Evolutionary conservation across 345 rosid species (phyloP), one percentile per base, ranked within the genome.

Genomic region (Pugionium dolabratum): DNA sequence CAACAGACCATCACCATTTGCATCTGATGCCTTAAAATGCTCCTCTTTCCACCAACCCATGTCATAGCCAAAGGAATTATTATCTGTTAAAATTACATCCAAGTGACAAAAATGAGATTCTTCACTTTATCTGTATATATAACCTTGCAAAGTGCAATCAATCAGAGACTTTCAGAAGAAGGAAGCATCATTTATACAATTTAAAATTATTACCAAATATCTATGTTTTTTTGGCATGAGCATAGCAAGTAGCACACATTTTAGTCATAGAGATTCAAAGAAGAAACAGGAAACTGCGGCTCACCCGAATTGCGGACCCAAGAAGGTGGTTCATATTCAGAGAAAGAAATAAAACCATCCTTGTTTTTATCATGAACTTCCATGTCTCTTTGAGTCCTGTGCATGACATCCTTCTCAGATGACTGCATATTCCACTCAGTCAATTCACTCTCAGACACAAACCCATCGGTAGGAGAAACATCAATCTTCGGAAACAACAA

Each of bases 1-100:
- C 75, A 95, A 71, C 10, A 83, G 76, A 46, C 95, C 95, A 83
- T 95, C 95, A 76, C 94, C 96, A 79, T 89, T 82, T 4, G 75
- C 91, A 88, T 95, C 99, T 25, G 99, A 85, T 57, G 96, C 96
- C 76, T 87, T 89, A 62, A 95, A 95, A 79, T 95, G 99, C 71
- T 87, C 96, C 77, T 83, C 93, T 77, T 81, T 91, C 99, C 97
- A 91, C 99, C 99, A 95, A 54, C 96, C 99, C 93, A 91, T 95
- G 26, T 89, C 89, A 75, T 80, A 78, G 44, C 91, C 95, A 77
- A 84, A 83, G 29, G 96, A 76, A 60, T 72, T 62, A 2, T 84
- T 79, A 74, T 83, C 98, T 89, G 71, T 11, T 40, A 64, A 50
- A 71, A 1, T 32, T 31, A 32, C 46, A 72, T 4, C 18, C 51